Base-by-base conservation (phyloP, 2,329 filamentous ascomycete species). In the Fusarium xylarioides region DNA sequence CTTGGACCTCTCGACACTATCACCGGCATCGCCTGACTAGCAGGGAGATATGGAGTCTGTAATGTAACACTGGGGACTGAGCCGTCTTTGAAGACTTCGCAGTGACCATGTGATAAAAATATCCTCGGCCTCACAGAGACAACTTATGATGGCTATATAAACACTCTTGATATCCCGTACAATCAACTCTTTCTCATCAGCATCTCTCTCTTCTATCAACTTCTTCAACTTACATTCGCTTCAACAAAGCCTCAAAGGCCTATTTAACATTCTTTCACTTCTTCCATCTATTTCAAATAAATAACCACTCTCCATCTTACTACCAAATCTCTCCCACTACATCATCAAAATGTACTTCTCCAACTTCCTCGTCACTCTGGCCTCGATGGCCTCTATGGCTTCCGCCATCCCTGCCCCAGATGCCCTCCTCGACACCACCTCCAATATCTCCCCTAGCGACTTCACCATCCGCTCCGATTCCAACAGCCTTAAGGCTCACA, bases 361-460 rank as follows among this genome's bases (percentile, higher is more conserved):
- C 56, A 79, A 72, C 55, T 54, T 78, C 59, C 35, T 75, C 66
- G 50, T 77, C 64, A 71, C 69, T 57, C 66, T 78, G 38, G 67
- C 76, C 67, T 75, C 79, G 46, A 40, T 79, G 57, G 76, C 78
- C 66, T 69, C 77, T 30, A 60, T 81, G 73, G 73, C 73, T 47
- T 71, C 78, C 34, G 74, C 74, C 57, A 68, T 75, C 40, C 69
- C 75, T 30, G 58, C 70, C 43, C 65, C 74, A 15, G 70, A 76
- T 57, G 57, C 64, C 53, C 55, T 80, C 83, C 71, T 82, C 80
- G 59, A 82, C 79, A 47, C 81, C 43, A 74, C 70, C 11, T 58
- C 71, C 4, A 71, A 52, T 63, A 57, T 73, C 58, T 67, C 70
- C 5, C 28, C 70, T 26, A 65, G 67, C 55, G 65, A 70, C 63